These are phyloP conservation scores for Diaporthe sp. DNA, from an alignment of 2,329 filamentous ascomycete species.

Conservation along the genomic window DNA sequence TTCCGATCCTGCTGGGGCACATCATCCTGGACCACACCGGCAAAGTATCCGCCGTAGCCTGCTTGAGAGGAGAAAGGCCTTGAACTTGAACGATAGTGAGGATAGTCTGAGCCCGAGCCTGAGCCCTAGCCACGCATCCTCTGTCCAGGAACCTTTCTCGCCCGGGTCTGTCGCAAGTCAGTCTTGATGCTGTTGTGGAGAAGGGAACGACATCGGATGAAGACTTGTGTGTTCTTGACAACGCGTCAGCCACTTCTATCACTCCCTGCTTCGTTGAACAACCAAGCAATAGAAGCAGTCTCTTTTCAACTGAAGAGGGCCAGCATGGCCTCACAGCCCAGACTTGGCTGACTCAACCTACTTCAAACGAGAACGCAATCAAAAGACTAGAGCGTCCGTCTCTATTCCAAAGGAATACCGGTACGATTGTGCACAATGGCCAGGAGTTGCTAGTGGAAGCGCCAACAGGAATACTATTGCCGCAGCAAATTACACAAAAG, in stretches of 20 bases:
- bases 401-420: not conserved
- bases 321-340: not conserved
- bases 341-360: not conserved
- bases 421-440: constrained; percentile 12
- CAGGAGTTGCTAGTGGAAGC: not conserved
- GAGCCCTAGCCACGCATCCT: constrained; percentile 11
- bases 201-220: constrained; percentile 4
- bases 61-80: not conserved
- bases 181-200: constrained; percentile 31
- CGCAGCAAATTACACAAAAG: not conserved
- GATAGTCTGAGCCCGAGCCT: not conserved
- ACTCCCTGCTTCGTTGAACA: not conserved
- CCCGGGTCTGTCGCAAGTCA: constrained; percentile 26
- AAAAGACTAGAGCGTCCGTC: not conserved
- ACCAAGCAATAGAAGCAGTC: not conserved
- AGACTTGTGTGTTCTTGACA: constrained; percentile 20
- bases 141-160: constrained; percentile 32
- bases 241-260: not conserved
- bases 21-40: not conserved
- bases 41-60: not conserved
- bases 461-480: not conserved
- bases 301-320: not conserved
- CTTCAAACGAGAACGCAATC: not conserved
- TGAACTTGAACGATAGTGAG: not conserved
- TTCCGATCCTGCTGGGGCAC: not conserved